Percentiles rank a stretch among this genome's conserved stretches.
phyloP scores from a whole-genome alignment of 1,139 yeast genomes.

The Yamadazyma jaroonii region DNA sequence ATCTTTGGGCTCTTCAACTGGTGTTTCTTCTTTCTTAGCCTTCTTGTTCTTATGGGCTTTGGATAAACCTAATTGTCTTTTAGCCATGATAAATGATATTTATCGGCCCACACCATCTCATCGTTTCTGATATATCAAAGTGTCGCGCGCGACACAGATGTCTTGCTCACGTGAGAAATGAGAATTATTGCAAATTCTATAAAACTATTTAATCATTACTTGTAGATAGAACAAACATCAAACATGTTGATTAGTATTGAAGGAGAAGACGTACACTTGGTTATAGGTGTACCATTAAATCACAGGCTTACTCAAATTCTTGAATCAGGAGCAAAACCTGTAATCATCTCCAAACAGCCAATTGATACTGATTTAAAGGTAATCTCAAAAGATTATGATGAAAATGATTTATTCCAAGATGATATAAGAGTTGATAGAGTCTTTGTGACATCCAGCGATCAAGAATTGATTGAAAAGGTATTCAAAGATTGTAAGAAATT shows the following conservation, averaged over 20 bases:
- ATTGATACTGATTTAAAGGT: slow-evolving; percentile 7
- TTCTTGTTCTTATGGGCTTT: slow-evolving; percentile 58
- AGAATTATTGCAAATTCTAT: not conserved
- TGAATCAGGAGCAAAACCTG: slow-evolving; percentile 57
- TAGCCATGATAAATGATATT: slow-evolving; percentile 45
- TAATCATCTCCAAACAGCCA: slow-evolving; percentile 35
- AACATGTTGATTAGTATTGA: slow-evolving; percentile 7
- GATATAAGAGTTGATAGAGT: slow-evolving; percentile 71
- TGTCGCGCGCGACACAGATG: not conserved
- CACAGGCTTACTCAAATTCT: slow-evolving; percentile 49
- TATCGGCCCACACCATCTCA: not conserved
- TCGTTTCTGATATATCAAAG: not conserved
- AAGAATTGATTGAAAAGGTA: slow-evolving; percentile 23
- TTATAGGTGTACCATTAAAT: slow-evolving; percentile 57
- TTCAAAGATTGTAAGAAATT: slow-evolving; percentile 50
- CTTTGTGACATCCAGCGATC: slow-evolving; percentile 48
- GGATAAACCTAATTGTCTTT: slow-evolving; percentile 86
- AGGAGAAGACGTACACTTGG: slow-evolving; percentile 50
- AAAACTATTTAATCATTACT: not conserved
- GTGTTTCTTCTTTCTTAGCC: slow-evolving; percentile 29
- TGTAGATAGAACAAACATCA: not conserved
- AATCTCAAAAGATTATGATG: slow-evolving; percentile 21
- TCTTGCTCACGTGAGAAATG: not conserved
- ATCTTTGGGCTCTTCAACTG: slow-evolving; percentile 15
- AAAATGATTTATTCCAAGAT: slow-evolving; percentile 49